Evolutionary conservation across 164 flowering plant species (phyloP), one percentile per base, ranked within the genome.

Genomic region (Macadamia integrifolia): DNA sequence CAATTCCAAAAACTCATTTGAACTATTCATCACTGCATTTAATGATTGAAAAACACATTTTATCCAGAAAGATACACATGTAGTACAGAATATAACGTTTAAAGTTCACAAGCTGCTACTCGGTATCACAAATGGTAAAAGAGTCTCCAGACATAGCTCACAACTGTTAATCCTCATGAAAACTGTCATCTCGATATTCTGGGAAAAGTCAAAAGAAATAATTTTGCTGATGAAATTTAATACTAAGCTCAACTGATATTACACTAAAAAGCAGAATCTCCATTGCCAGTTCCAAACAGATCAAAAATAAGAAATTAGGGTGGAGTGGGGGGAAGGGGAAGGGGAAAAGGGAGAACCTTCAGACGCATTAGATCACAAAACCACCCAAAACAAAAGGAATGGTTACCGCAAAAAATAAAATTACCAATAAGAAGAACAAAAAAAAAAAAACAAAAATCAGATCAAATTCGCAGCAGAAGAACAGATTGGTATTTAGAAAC

Each of bases 351-450:
- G 23, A 23, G 23, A 23, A 23, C 23, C 23, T 23, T 23, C 23
- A 23, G 23, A 23, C 23, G 23, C 23, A 23, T 23, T 23, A 67
- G 63, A 67, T 67, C 70, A 58, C 8, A 29, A 67, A 46, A 48
- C 3, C 40, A 43, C 40, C 52, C 57, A 43, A 59, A 5, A 58
- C 10, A 23, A 23, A 35, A 2, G 1, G 14, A 8, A 1, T 9
- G 6, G 13, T 29, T 15, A 5, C 13, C 6, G 11, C 28, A 67
- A 35, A 23, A 23, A 23, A 23, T 23, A 23, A 23, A 23, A 23
- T 23, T 23, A 23, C 23, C 23, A 60, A 49, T 46, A 0, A 10
- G n/a, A 58, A 30, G 56, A n/a, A 11, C 46, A 52, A 67, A 17
- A 18, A 31, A 17, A 18, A 31, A 68, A 59, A 3, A 59, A 10